phyloP scores from a whole-genome alignment of 2,329 filamentous ascomycete species.

The Venturia asperata region DNA sequence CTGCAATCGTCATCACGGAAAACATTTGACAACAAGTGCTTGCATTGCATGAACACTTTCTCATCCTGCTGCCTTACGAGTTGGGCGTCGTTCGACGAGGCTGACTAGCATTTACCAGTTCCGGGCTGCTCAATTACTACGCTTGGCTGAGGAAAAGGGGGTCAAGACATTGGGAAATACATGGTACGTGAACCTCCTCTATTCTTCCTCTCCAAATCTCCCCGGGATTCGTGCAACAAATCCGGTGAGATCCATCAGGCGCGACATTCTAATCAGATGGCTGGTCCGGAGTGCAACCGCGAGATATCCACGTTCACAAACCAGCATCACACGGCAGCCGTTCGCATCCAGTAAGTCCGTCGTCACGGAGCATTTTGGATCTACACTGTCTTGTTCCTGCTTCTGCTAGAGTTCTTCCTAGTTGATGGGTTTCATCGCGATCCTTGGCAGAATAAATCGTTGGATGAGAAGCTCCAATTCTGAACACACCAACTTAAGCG shows the following conservation, averaged over 20 bases:
- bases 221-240: not conserved
- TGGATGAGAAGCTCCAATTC: conserved; percentile 11
- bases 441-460: not conserved
- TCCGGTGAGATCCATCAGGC: conserved; percentile 15
- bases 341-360: conserved; percentile 10
- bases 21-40: not conserved
- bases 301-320: not conserved
- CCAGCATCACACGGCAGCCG: conserved; percentile 10
- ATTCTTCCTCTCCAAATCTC: conserved; percentile 1
- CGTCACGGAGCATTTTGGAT: conserved; percentile 11
- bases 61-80: conserved; percentile 22
- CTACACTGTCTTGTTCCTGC: conserved; percentile 11
- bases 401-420: not conserved
- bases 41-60: conserved; percentile 9
- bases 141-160: conserved; percentile 80
- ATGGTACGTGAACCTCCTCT: conserved; percentile 60
- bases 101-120: conserved; percentile 46
- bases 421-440: conserved; percentile 16
- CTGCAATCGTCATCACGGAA: not conserved
- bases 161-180: conserved; percentile 89
- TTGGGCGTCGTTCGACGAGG: conserved; percentile 32
- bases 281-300: not conserved
- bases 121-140: conserved; percentile 80
- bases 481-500: conserved; percentile 10
- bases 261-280: conserved; percentile 6